Evolutionary conservation across 306 rosid genomes (phyloP), one percentile per base, ranked within the genome.

Genomic region (Calophaca sinica): DNA sequence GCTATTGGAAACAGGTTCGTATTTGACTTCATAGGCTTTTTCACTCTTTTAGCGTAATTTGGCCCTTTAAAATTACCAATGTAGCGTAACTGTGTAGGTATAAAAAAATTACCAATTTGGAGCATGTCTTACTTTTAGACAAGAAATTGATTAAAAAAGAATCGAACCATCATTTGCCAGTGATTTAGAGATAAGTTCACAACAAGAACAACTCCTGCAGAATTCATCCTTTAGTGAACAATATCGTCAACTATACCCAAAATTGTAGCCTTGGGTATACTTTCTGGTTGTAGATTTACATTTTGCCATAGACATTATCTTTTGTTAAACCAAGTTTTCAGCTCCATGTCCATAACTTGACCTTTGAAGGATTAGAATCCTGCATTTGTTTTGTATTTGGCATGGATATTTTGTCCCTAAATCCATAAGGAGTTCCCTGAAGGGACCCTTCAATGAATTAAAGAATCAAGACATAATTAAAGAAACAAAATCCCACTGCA

Each of bases 1-100:
- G 83, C 94, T 94, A 64, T 74, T 89, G 78, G 92, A 93, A 82
- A 83, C 88, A 28, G 94, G 91, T 55, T 79, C 77, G 74, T 20
- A 10, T 44, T 75, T 14, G 4, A 15, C 32, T 7, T 7, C 15
- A 11, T 50, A 29, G 1, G 13, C 5, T 42, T 42, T 64, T 64
- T 41, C 11, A 15, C 15, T 64, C 50, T 62, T 62, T 15, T 39
- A 41, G 50, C 14, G 15, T 42, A 64, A 9, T 42, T 42, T 10
- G 7, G 42, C 68, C 49, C 9, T 38, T 14, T 14, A 38, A 36
- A 62, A 14, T 4, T 36, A 36, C 46, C 68, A 62, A 15, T 36
- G 13, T 38, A 7, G 48, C 36, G 49, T 62, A 62, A 42, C 42
- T 38, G 4, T 6, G 42, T 38, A 38, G 5, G 7, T 38, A 38